Base-by-base conservation (phyloP, 805 yeast species). In the Scheffersomyces ergatensis region DNA sequence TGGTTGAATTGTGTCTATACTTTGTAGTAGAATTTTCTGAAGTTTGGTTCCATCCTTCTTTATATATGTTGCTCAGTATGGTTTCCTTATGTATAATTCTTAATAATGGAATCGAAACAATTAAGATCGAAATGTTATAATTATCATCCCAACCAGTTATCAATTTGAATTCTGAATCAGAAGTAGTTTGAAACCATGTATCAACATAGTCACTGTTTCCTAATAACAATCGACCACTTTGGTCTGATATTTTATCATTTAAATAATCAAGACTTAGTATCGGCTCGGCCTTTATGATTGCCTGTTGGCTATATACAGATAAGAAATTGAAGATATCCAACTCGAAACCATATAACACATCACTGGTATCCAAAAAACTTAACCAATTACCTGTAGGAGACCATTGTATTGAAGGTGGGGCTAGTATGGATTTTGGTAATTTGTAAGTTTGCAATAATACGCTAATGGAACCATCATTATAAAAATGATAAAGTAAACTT, bases 381-480 rank as follows among this genome's bases (percentile, higher is more conserved):
- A 68, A 43, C 72, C 73, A 69, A 27, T 50, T 54, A 0, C 72
- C 72, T 5, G 60, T 51, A 1, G 44, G 32, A 1, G 68, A 58
- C 74, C 74, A 70, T 16, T 36, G 14, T 8, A 65, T 36, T 3
- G 37, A 29, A 1, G 58, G 49, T 3, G 46, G 29, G 21, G 57
- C 25, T 8, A 51, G 33, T 17, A 60, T 39, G 2, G 45, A 17
- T 29, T 41, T 21, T 8, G 60, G 51, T 18, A 61, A 40, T 26
- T 57, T 46, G 21, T 49, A 56, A 34, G 48, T 45, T 37, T 51
- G 60, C 9, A 50, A 45, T 16, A 64, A 41, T 15, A 37, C 42
- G 47, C 74, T 67, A 15, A 40, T 47, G 5, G 63, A 49, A 0
- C 74, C 74, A 8, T 48, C 46, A 38, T 67, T 65, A 37, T 55